Evolutionary conservation across 2,329 filamentous ascomycete genomes (phyloP).

Genomic region (Colletotrichum karsti): DNA sequence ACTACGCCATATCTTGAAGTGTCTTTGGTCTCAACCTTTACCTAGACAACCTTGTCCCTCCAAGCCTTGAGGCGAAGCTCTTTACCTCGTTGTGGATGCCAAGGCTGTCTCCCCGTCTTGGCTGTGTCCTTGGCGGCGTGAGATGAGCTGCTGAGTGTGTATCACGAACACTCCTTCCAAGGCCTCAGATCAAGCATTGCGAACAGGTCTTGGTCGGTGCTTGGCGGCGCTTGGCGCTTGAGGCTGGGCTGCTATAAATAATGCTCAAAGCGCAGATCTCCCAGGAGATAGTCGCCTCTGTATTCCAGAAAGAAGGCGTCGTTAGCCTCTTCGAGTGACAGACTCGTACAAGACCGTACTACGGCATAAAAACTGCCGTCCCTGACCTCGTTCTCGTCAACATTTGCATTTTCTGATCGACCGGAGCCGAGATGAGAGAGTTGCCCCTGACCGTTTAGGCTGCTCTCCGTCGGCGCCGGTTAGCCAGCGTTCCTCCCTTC

Average conservation of each 20-base stretch:
- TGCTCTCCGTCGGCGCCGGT: not conserved
- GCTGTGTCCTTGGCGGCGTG: not conserved
- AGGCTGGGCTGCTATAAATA: constrained; percentile 8
- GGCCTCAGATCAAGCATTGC: not conserved
- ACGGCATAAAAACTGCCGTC: not conserved
- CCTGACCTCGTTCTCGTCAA: not conserved
- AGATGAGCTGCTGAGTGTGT: not conserved
- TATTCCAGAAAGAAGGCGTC: not conserved
- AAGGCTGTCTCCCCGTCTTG: constrained; percentile 13
- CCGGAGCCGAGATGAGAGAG: constrained; percentile 17
- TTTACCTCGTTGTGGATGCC: not conserved
- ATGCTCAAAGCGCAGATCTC: not conserved
- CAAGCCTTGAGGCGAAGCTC: not conserved
- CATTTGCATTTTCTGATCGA: constrained; percentile 4
- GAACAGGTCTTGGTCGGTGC: not conserved
- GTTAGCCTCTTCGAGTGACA: too few species aligned
- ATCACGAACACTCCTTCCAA: not conserved
- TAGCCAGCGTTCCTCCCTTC: not conserved
- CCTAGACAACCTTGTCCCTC: not conserved
- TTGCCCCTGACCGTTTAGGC: constrained; percentile 10
- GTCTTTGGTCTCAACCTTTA: constrained; percentile 14
- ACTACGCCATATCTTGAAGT: constrained; percentile 13
- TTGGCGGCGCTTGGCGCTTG: constrained; percentile 21
- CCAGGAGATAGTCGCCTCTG: not conserved
- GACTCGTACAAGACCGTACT: not conserved